phyloP scores from a whole-genome alignment of 2,329 filamentous ascomycete genomes.

The Hirsutella rhossiliensis region DNA sequence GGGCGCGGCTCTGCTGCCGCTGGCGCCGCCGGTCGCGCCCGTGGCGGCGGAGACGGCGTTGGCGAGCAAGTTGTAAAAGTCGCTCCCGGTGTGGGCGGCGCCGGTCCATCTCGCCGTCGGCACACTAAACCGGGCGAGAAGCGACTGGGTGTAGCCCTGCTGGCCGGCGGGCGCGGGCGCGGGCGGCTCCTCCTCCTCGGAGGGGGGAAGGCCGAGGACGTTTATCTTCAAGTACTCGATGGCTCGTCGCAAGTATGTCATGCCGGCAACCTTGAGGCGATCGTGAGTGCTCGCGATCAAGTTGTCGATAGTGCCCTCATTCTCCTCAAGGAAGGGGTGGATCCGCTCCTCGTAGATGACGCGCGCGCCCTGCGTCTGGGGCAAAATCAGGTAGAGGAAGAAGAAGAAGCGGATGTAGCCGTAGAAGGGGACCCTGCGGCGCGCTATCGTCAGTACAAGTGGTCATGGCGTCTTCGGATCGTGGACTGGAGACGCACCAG shows the following conservation, averaged over 20 bases:
- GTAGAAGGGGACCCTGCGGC: slow-evolving; percentile 74
- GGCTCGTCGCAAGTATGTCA: slow-evolving; percentile 60
- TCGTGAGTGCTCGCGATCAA: slow-evolving; percentile 77
- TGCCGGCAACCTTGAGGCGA: slow-evolving; percentile 61
- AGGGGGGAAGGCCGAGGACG: slow-evolving; percentile 63
- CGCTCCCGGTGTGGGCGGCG: slow-evolving; percentile 35
- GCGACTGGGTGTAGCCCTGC: slow-evolving; percentile 61
- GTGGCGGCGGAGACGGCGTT: slow-evolving; percentile 57
- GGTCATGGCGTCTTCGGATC: background rate
- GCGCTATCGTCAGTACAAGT: background rate
- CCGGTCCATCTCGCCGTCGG: slow-evolving; percentile 52
- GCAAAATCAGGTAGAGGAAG: slow-evolving; percentile 91
- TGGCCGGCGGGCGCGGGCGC: slow-evolving; percentile 29
- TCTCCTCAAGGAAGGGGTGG: slow-evolving; percentile 76
- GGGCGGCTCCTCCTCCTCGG: slow-evolving; percentile 23
- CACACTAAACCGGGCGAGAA: slow-evolving; percentile 79
- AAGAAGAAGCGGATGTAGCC: slow-evolving; percentile 78
- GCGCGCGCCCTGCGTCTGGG: slow-evolving; percentile 88
- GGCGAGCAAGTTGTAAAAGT: slow-evolving; percentile 69
- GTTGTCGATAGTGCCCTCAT: slow-evolving; percentile 81
- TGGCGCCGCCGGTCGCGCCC: slow-evolving; percentile 23
- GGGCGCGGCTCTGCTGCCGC: slow-evolving; percentile 11
- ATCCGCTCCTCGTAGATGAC: slow-evolving; percentile 75
- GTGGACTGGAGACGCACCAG: slow-evolving; percentile 41
- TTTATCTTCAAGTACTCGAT: slow-evolving; percentile 64